A percentile compares a stretch with the other conserved stretches of the same genome.
Evolutionary conservation across 257 asterid genomes (phyloP).

Genomic region (Solanum sejunctum): DNA sequence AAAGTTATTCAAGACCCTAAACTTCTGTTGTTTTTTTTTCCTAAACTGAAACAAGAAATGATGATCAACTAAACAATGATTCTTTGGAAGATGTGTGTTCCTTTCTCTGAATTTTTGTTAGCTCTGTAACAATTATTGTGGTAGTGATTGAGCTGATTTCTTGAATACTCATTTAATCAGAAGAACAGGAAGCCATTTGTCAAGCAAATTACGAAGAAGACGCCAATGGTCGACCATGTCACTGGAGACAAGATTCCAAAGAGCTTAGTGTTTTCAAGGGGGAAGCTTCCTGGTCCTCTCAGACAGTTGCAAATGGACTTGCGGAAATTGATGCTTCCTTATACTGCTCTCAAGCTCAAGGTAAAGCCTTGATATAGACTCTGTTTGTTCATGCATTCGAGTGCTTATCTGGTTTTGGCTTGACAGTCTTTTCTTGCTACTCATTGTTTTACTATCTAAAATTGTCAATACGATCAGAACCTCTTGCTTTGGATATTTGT

Average conservation of each 20-base stretch:
- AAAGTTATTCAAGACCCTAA: background rate
- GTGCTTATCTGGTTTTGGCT: background rate
- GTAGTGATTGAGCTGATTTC: background rate
- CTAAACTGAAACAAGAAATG: background rate
- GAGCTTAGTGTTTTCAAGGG: constrained; percentile 77
- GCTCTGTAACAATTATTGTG: background rate
- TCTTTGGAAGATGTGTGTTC: background rate
- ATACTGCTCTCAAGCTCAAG: constrained; percentile 88
- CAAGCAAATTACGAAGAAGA: constrained; percentile 40
- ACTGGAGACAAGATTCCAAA: constrained; percentile 86
- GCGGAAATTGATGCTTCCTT: constrained; percentile 90
- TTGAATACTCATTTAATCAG: constrained; percentile 5
- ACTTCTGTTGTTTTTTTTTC: background rate
- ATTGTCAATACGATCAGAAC: background rate
- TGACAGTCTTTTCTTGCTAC: background rate
- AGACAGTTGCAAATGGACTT: constrained; percentile 69
- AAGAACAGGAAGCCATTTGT: constrained; percentile 55
- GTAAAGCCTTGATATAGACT: constrained; percentile 11
- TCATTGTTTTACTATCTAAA: background rate
- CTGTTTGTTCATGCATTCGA: background rate
- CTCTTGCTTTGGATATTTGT: background rate
- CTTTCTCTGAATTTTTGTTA: background rate
- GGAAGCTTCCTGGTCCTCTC: constrained; percentile 73
- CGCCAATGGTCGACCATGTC: constrained; percentile 61
- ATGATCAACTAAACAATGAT: background rate